Base-by-base conservation (phyloP, 768 basidiomycete species). In the Cubamyces sp. region DNA sequence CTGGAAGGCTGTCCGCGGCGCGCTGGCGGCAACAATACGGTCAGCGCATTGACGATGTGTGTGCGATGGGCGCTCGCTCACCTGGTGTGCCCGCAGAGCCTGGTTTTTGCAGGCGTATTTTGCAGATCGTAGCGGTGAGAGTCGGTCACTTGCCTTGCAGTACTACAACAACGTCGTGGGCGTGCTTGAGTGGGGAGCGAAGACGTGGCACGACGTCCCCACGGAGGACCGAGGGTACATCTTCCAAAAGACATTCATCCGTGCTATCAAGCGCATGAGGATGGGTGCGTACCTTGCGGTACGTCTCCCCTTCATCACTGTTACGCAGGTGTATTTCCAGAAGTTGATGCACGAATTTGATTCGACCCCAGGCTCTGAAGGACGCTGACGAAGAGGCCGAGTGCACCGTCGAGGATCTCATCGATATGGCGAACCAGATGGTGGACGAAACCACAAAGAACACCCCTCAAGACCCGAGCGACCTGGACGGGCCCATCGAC, bases 1-100 rank as follows among this genome's bases (percentile, higher is more conserved):
- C 12, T 75, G 71, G 73, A 56, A 52, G 41, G 53, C 41, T 14
- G 70, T 76, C 52, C 76, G 78, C 21, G n/a, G 19, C 21, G 65
- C 64, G 23, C 26, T 71, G 19, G 37, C 56, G 2, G 16, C 55
- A 4, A 68, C 66, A 5, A 60, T 68, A 21, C 52, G 66, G 66
- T 63, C 18, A 25, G 59, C 30, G 19, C 21, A 18, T 26, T 37
- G 6, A 23, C n/a, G 9, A 28, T 18, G 2, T 37, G 34, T 30
- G n/a, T 14, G 12, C 3, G 4, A 16, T 9, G 14, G 3, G 18
- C 41, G 39, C 14, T 23, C 30, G 12, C 14, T 42, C 11, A 57
- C 19, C 11, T 14, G 15, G 25, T 14, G 28, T 19, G 34, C 18
- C 5, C 15, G 19, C 25, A 64, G 63, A 3, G 63, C 58, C 34